Evolutionary conservation across 805 yeast species (phyloP), one percentile per base, ranked within the genome.

Genomic region (Zygosaccharomyces siamensis): DNA sequence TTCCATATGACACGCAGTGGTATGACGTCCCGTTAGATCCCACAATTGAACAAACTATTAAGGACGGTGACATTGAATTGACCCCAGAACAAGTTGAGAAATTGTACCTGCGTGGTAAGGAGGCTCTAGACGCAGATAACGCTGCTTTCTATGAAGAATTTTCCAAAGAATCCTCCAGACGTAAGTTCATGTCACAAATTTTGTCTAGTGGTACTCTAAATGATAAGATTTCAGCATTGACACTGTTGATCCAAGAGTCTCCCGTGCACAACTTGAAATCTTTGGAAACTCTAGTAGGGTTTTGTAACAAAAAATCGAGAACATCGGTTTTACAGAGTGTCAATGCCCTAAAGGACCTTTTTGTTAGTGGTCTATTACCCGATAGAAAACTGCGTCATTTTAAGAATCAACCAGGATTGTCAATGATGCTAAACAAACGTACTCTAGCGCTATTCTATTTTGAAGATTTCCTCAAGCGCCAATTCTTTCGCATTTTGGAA

Each of bases 141-240:
- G 75, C 77, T 49, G 60, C 74, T 0, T 92, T 86, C 64, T 76
- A 79, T 52, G 83, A 81, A 52, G 95, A 84, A 63, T 84, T 84
- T 63, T 79, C 86, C 47, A 81, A 81, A 55, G 78, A 83, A 48
- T 81, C 84, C 35, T 86, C 95, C 5, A 97, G 86, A 72, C 83
- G 80, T 64, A 84, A 87, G 74, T 92, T 92, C 67, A 80, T 89
- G 74, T 78, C 92, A 1, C 95, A 92, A 68, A 84, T 93, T 57
- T 77, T 93, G 60, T 76, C 89, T 5, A 84, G 81, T 56, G 99
- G 99, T 86, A 93, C 99, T 0, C 75, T 92, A 59, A 84, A 82
- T 59, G 99, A 93, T 83, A 89, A 93, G 71, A 86, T 93, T 47
- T 87, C 96, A 42, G 97, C 99, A 0, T 76, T 93, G 62, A 92